phyloP scores from a whole-genome alignment of 345 rosid species.

The Geranium brycei region DNA sequence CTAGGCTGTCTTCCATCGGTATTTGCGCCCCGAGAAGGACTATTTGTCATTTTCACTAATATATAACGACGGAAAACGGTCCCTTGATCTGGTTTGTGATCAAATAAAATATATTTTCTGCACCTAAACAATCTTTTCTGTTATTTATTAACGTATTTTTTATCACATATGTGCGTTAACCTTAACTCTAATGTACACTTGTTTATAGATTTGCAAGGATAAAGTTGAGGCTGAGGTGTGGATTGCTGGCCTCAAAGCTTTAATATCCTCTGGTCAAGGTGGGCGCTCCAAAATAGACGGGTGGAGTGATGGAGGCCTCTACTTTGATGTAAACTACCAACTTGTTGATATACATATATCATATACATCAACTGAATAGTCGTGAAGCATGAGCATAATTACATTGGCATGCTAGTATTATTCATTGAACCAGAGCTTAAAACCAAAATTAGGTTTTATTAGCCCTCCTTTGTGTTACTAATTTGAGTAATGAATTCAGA shows the following conservation, averaged over 20 bases:
- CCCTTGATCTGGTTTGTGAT: slow-evolving; percentile 84
- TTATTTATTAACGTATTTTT: neutral
- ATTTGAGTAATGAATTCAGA: no score
- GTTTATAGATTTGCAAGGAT: slow-evolving; percentile 88
- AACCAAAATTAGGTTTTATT: no score
- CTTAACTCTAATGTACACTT: slow-evolving; percentile 7
- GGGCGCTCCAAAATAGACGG: slow-evolving; percentile 68
- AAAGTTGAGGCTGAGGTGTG: slow-evolving; percentile 86
- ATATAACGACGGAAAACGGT: slow-evolving; percentile 77
- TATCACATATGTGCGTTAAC: neutral
- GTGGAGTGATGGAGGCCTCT: slow-evolving; percentile 79
- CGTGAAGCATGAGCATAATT: no score
- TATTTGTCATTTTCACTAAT: slow-evolving; percentile 87
- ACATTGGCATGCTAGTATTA: no score
- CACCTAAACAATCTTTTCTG: neutral
- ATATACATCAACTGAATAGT: no score
- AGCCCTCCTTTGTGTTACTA: no score
- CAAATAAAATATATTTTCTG: no score
- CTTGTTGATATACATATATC: neutral
- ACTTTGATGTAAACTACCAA: slow-evolving; percentile 42
- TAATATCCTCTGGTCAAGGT: slow-evolving; percentile 40
- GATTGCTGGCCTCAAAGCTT: slow-evolving; percentile 66
- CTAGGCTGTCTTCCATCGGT: slow-evolving; percentile 85
- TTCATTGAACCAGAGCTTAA: no score
- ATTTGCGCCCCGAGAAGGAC: slow-evolving; percentile 85